phyloP scores from a whole-genome alignment of 371 early-diverging fungal species.

The Rhizomucor miehei region DNA sequence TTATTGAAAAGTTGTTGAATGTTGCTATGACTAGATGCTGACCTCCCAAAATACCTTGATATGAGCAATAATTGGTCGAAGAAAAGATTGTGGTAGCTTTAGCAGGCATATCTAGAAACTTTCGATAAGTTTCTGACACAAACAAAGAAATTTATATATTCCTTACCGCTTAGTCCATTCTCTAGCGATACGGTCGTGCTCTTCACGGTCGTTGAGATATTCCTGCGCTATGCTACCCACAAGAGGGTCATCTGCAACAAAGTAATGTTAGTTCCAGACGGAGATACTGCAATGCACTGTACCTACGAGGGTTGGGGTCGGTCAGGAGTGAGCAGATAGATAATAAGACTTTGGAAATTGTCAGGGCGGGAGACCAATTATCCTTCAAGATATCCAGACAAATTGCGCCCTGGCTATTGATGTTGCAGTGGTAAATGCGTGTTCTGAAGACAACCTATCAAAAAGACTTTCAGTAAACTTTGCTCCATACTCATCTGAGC shows the following conservation, averaged over 20 bases:
- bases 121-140: no score
- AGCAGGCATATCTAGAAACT: constrained; percentile 4
- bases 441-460: constrained; percentile 89
- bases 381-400: constrained; percentile 98
- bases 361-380: constrained; percentile 99
- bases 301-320: constrained; percentile 92
- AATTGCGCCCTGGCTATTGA: constrained; percentile 98
- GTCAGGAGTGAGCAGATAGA: constrained; percentile 98
- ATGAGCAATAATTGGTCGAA: no score
- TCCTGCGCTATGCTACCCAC: constrained; percentile 93
- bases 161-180: constrained; percentile 89
- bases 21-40: no score
- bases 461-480: neutral
- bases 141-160: no score
- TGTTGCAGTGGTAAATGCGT: constrained; percentile 98
- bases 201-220: constrained; percentile 80
- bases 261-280: neutral
- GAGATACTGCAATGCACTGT: no score
- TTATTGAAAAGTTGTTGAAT: no score
- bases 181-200: constrained; percentile 88
- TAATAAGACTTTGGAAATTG: constrained; percentile 95
- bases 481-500: neutral
- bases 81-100: no score
- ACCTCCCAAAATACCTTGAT: no score
- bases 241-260: constrained; percentile 79